Evolutionary conservation across 495 filamentous ascomycete species (phyloP), one percentile per base, ranked within the genome.

Genomic region (Tuber calosporum): DNA sequence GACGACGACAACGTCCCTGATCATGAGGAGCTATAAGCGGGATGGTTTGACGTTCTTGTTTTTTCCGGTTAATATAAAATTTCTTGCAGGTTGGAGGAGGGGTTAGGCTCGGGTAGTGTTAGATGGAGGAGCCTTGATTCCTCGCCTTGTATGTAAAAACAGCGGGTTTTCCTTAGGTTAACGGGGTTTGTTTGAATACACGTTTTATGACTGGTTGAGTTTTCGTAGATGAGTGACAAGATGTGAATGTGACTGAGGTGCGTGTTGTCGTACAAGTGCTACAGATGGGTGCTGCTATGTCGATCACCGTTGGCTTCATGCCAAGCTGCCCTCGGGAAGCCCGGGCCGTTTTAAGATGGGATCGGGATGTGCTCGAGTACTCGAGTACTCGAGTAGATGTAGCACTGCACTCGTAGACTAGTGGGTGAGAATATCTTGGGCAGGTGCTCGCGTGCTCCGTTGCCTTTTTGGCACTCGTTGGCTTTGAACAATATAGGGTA

Each of bases 1-100:
- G 88, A 86, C 69, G 91, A 89, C 73, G 93, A 96, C 75, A 92
- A 96, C 86, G 88, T 90, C 67, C 82, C 82, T 66, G 85, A 83
- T 62, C 96, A 98, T 83, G 96, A 97, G 81, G 95, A 99, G 88
- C 85, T 99, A 87, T 99, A 93, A 86, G 66, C 38, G 43, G 38
- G 69, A 62, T 62, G 26, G 5, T 77, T 58, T 78, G 69, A 77
- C 69, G 38, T 78, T 77, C 68, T 71, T n/a, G 68, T 73, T 75
- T 73, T 77, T 58, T 17, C 11, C 26, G 3, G 26, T 15, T 62
- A 34, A 34, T 62, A 62, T 17, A 62, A 62, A 62, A 30, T 62
- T 62, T 62, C 26, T 34, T 34, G 53, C 26, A 15, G 53, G 53
- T 4, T 34, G 26, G 26, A 62, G 26, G 53, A 62, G 13, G 26